A percentile compares a stretch with the other conserved stretches of the same genome.
Conservation (phyloP, 75 land plant species). For the Sequoia sempervirens region DNA sequence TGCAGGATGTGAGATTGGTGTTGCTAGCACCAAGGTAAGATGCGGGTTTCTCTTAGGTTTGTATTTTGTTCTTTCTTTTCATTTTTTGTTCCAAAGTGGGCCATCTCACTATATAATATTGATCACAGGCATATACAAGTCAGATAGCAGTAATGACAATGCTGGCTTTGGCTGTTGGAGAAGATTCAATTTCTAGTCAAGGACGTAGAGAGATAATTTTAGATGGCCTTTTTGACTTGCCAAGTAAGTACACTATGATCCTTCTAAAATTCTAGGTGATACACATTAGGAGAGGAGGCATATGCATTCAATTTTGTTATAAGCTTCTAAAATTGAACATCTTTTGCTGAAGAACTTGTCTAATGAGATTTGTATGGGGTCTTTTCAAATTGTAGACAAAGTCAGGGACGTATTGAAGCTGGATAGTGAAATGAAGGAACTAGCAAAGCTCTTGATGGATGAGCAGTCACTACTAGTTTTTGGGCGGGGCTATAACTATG, state of each 20-base stretch:
- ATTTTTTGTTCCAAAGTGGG: background rate
- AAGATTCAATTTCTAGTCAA: constrained; percentile 74
- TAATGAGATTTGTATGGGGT: background rate
- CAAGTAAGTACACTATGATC: constrained; percentile 53
- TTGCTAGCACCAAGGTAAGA: constrained; percentile 95
- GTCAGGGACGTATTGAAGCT: constrained; percentile 82
- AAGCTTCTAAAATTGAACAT: background rate
- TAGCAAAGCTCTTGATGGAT: constrained; percentile 74
- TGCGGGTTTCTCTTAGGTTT: background rate
- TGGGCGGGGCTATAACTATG: constrained; percentile 97
- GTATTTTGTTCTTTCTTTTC: background rate
- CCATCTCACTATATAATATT: background rate
- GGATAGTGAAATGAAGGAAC: constrained; percentile 84
- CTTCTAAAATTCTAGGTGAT: background rate
- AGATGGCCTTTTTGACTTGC: constrained; percentile 68
- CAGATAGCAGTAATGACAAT: constrained; percentile 97
- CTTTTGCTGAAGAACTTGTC: background rate
- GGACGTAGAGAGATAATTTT: constrained; percentile 73
- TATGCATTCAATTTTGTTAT: background rate
- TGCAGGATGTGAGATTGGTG: constrained; percentile 98
- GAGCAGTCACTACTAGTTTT: constrained; percentile 89
- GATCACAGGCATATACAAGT: constrained; percentile 88
- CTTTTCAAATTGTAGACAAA: constrained; percentile 41
- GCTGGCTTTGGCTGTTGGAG: constrained; percentile 92
- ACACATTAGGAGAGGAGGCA: background rate